Conservation (phyloP, 768 basidiomycete genomes). For the Basidioascus undulatus region DNA sequence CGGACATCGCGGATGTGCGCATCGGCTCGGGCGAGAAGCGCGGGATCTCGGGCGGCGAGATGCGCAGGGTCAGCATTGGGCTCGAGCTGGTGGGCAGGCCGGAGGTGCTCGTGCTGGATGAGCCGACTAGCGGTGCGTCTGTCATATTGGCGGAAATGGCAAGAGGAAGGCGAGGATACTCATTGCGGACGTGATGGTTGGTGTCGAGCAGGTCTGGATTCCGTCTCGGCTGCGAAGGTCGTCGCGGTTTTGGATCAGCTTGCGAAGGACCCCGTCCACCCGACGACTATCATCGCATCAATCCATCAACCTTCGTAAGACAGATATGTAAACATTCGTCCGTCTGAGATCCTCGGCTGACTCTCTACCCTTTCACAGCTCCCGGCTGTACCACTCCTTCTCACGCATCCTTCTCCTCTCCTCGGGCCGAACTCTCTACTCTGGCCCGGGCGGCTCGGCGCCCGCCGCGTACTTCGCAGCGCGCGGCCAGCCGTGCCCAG, state of each 20-base stretch:
- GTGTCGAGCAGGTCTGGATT: slow-evolving; percentile 39
- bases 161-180: too few species aligned
- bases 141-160: not conserved
- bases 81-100: slow-evolving; percentile 66
- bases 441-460: slow-evolving; percentile 44
- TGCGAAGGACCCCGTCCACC: slow-evolving; percentile 38
- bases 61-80: slow-evolving; percentile 71
- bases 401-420: slow-evolving; percentile 57
- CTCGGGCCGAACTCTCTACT: slow-evolving; percentile 52
- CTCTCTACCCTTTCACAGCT: slow-evolving; percentile 22
- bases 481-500: slow-evolving; percentile 30
- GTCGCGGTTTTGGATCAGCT: slow-evolving; percentile 52
- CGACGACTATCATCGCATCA: slow-evolving; percentile 60
- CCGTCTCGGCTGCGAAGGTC: slow-evolving; percentile 59
- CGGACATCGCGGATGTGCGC: slow-evolving; percentile 37
- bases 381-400: slow-evolving; percentile 63
- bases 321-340: not conserved
- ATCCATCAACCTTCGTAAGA: slow-evolving; percentile 64
- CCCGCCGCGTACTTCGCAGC: slow-evolving; percentile 43
- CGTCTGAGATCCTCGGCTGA: slow-evolving; percentile 1
- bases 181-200: not conserved
- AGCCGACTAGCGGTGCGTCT: slow-evolving; percentile 28
- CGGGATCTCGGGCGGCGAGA: slow-evolving; percentile 79
- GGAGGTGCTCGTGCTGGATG: slow-evolving; percentile 64
- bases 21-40: slow-evolving; percentile 52